Evolutionary conservation across 169 alveolate species (phyloP), one percentile per base, ranked within the genome.

Genomic region (Condylostoma magnum): DNA sequence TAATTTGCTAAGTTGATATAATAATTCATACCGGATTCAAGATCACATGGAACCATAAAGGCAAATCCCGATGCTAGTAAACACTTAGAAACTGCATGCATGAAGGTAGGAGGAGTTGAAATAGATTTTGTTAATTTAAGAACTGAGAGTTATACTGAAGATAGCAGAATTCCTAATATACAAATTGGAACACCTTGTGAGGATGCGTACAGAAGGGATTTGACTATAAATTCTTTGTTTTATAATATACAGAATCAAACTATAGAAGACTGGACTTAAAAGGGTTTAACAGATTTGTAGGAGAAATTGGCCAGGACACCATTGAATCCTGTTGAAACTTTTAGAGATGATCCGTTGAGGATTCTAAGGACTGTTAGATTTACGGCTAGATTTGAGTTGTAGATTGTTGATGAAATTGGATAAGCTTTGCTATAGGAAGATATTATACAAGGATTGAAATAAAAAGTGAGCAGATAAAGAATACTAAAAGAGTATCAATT

Each of bases 331-430:
- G 76, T 87, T 27, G 76, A 91, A 34, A 97, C 99, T 4, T 95
- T 97, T 81, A 73, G 90, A 66, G 99, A 98, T 83, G 99, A 98
- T 85, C 99, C 99, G 4, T 83, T 98, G 37, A 89, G 99, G 76
- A 91, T 96, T 25, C 79, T 98, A 60, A 89, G 99, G 75, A 97
- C 98, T n/a, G 90, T 97, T 30, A 86, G 99, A 67, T 97, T 98
- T 77, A 94, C 98, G 27, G 87, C 98, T 0, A 86, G 95, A 79
- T 91, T 92, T 77, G 80, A 83, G 28, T 94, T 94, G 56, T 57
- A 73, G 57, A 76, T 96, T 38, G 84, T 78, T 30, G 85, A 89
- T 4, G 90, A 92, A 28, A 87, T 96, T 48, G 27, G 47, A 46
- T 79, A 82, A 28, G 86, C 89, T 1, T 67, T 77, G n/a, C 69